Conservation (phyloP, 768 basidiomycete genomes). For the Pisolithus orientalis region DNA sequence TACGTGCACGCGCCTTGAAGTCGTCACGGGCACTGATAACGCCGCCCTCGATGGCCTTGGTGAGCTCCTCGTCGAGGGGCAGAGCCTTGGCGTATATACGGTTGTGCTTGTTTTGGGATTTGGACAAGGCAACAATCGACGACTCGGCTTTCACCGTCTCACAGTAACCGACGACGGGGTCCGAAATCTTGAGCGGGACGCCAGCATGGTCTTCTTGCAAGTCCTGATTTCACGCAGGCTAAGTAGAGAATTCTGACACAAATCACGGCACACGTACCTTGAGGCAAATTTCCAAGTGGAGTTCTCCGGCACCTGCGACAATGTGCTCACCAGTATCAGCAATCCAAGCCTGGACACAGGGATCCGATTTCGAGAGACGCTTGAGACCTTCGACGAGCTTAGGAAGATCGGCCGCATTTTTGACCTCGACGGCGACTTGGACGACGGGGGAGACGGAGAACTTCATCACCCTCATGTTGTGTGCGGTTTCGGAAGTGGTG, state of each 20-base stretch:
- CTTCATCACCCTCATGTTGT: constrained; percentile 99
- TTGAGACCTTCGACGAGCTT: constrained; percentile 99
- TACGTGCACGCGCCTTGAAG: constrained; percentile 92
- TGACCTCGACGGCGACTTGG: constrained; percentile 98
- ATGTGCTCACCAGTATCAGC: constrained; percentile 93
- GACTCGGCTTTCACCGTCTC: constrained; percentile 98
- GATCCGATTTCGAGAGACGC: constrained; percentile 99
- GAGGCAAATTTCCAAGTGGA: constrained; percentile 99
- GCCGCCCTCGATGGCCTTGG: constrained; percentile 86
- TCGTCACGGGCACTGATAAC: constrained; percentile 88
- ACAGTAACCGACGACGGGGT: constrained; percentile 95
- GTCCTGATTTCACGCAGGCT: constrained; percentile 50
- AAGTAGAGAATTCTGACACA: neutral
- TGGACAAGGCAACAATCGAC: constrained; percentile 91
- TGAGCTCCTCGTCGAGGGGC: constrained; percentile 92
- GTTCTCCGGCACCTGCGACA: constrained; percentile 97
- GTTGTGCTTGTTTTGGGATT: constrained; percentile 99
- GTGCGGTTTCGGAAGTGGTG: constrained; percentile 95
- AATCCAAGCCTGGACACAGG: constrained; percentile 97
- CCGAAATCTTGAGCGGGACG: constrained; percentile 97
- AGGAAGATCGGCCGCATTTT: constrained; percentile 98
- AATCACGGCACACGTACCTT: constrained; percentile 49
- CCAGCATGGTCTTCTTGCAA: constrained; percentile 99
- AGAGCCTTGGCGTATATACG: constrained; percentile 91
- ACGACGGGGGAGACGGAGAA: constrained; percentile 99